Evolutionary conservation across 345 rosid genomes (phyloP), one percentile per base, ranked within the genome.

Genomic region (Brassica nigra): DNA sequence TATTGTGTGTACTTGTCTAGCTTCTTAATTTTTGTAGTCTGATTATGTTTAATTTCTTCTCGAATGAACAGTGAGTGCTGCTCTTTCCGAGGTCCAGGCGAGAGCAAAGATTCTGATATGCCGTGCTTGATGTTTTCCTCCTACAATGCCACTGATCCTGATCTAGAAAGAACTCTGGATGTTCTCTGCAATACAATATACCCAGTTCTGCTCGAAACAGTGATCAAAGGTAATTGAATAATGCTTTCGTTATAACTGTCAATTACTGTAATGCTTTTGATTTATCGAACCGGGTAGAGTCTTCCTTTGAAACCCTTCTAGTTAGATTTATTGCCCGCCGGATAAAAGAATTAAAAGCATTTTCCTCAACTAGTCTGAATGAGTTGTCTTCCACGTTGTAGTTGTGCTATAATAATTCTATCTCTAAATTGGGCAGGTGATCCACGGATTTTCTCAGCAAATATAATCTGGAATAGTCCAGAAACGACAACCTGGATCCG

Each of bases 101-200:
- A 28, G 4, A 85, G 87, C 63, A 80, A 86, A 54, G 71, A 76
- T 52, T 59, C 83, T n/a, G 81, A 75, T 76, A 76, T 71, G 80
- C 92, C 96, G 1, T 95, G 98, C 85, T 79, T 95, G 87, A 85
- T 76, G 85, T 93, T 95, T 84, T 85, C 79, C 68, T 89, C 72
- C 73, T 81, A 80, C 77, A 91, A 85, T 73, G 66, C 74, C 58
- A 42, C 57, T n/a, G 86, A 80, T 66, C 57, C 71, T 73, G 82
- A 81, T 63, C 70, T 93, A 27, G 94, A 92, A 77, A 81, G 62
- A 52, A 76, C 80, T 62, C 72, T 83, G 34, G 82, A 88, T 73
- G 64, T 88, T 68, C 89, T 93, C 71, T 85, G 91, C 66, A 86
- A 89, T 74, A 76, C 83, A 58, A 84, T 95, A 49, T 95, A 85